These are phyloP conservation scores for Metschnikowia similis DNA, from an alignment of 805 yeast species.

Conservation along the genomic window DNA sequence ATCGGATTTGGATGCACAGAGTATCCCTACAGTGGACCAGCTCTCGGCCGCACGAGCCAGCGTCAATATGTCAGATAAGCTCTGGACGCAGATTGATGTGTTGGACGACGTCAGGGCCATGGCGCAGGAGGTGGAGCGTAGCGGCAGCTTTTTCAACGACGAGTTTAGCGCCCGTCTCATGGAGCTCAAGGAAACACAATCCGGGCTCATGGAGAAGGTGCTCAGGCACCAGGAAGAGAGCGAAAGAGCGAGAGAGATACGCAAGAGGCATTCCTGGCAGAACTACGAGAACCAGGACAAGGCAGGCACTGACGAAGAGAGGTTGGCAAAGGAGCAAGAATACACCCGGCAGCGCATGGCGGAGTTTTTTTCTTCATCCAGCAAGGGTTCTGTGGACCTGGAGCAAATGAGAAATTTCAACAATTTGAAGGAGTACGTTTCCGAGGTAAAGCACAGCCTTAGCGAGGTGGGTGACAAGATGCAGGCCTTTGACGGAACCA, in stretches of 20 bases:
- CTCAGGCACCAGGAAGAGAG: conserved; percentile 23
- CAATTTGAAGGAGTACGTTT: conserved; percentile 46
- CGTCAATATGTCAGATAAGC: conserved; percentile 64
- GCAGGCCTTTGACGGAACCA: conserved; percentile 42
- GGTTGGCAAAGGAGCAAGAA: conserved; percentile 10
- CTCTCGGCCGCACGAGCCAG: conserved; percentile 54
- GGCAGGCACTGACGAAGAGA: conserved; percentile 6
- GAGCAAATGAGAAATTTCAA: conserved; percentile 42
- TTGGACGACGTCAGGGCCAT: conserved; percentile 71
- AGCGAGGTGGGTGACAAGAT: conserved; percentile 51
- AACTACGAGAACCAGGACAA: conserved; percentile 4
- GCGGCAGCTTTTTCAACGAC: conserved; percentile 48
- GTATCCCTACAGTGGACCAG: conserved; percentile 39
- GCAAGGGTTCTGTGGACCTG: conserved; percentile 15
- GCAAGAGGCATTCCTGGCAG: conserved; percentile 11
- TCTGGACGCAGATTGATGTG: conserved; percentile 86
- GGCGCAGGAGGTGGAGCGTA: conserved; percentile 42
- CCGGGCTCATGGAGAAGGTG: conserved; percentile 31
- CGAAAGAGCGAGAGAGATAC: conserved; percentile 14
- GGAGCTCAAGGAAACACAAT: conserved; percentile 56
- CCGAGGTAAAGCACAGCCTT: conserved; percentile 45
- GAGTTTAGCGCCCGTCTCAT: conserved; percentile 48
- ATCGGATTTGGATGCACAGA: conserved; percentile 12
- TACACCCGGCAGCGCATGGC: conserved; percentile 13
- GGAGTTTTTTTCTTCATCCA: conserved; percentile 15